Conservation (phyloP, 2,329 filamentous ascomycete genomes). For the Colletotrichum lupini region DNA sequence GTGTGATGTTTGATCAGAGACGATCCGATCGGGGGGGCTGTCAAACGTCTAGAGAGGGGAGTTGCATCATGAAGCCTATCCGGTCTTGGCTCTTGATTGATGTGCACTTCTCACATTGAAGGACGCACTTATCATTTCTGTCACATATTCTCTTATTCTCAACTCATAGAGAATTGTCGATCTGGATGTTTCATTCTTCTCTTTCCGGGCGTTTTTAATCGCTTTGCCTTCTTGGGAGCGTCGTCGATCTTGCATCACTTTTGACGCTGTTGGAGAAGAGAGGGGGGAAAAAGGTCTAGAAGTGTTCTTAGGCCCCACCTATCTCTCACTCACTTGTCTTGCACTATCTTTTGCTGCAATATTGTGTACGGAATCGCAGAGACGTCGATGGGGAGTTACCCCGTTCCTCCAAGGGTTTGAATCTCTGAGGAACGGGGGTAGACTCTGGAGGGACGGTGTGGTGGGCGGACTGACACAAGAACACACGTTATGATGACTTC, state of each 20-base stretch:
- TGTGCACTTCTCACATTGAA: no score
- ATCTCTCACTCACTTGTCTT: neutral
- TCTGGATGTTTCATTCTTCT: neutral
- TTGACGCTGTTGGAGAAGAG: neutral
- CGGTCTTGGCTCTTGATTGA: neutral
- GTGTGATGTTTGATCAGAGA: no score
- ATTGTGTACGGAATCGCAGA: neutral
- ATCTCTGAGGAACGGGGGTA: neutral
- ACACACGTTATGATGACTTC: neutral
- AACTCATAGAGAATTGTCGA: neutral
- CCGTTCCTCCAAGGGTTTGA: neutral
- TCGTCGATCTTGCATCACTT: neutral
- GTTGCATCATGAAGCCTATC: neutral
- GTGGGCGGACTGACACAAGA: constrained; percentile 1
- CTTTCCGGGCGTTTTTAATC: neutral
- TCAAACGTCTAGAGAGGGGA: neutral
- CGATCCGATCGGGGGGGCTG: neutral
- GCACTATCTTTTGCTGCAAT: neutral
- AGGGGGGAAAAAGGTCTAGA: neutral
- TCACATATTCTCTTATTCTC: no score
- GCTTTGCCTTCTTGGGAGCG: neutral
- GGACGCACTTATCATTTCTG: neutral
- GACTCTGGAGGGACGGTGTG: neutral
- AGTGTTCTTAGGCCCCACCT: neutral
- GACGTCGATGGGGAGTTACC: constrained; percentile 3